These are phyloP conservation scores for Populus nigra DNA, from an alignment of 345 rosid genomes.

Conservation along the genomic window DNA sequence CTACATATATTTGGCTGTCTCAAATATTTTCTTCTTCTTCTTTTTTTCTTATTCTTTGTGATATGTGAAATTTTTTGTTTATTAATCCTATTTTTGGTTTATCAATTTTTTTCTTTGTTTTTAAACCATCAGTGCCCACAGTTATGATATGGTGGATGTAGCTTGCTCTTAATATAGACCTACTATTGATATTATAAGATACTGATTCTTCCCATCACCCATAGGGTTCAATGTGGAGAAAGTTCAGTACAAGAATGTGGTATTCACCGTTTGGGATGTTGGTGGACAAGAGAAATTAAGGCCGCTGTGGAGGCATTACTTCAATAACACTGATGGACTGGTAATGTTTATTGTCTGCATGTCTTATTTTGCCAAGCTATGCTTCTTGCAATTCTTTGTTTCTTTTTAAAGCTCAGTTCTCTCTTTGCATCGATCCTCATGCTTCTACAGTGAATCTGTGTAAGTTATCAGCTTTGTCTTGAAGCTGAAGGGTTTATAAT, in stretches of 20 bases:
- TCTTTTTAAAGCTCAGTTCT: neutral
- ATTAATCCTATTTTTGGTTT: neutral
- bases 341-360: slow-evolving; percentile 32
- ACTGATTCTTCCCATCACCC: slow-evolving; percentile 19
- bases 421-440: neutral
- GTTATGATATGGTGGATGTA: neutral
- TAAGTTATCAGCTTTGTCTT: neutral
- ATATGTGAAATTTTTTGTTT: neutral
- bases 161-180: slow-evolving; percentile 4
- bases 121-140: neutral
- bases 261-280: slow-evolving; percentile 98
- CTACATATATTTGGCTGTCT: neutral
- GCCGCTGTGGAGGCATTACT: slow-evolving; percentile 99
- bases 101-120: neutral
- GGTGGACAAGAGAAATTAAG: slow-evolving; percentile 98
- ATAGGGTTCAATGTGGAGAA: slow-evolving; percentile 99
- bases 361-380: neutral
- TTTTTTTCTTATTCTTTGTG: neutral
- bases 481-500: neutral
- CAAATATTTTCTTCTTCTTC: neutral
- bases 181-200: neutral
- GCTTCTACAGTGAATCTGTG: neutral
- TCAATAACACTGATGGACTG: slow-evolving; percentile 96
- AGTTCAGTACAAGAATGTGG: slow-evolving; percentile 97
- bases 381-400: neutral